These are phyloP conservation scores for Houttuynia cordata DNA, from an alignment of 164 flowering plant genomes.

Conservation along the genomic window DNA sequence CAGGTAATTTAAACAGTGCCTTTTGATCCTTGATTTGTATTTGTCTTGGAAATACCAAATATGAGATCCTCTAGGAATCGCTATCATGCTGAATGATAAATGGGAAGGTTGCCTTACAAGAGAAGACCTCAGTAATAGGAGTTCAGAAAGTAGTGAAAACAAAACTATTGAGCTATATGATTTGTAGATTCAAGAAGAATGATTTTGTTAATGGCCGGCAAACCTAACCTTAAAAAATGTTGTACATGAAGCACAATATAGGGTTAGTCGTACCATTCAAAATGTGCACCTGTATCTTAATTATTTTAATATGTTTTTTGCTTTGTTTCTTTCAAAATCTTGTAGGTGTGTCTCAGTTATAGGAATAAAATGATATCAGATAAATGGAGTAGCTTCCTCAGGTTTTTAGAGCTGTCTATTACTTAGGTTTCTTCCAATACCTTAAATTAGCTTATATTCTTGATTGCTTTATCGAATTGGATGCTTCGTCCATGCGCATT, in stretches of 20 bases:
- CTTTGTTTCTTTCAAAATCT: background rate
- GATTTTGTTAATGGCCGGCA: background rate
- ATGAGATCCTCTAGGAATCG: background rate
- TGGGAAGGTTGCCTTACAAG: too few species aligned
- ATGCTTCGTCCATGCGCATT: background rate
- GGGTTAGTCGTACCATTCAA: background rate
- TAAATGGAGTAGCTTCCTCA: too few species aligned
- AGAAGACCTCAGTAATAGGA: too few species aligned
- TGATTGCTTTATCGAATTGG: background rate
- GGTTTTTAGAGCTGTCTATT: background rate
- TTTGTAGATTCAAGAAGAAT: too few species aligned
- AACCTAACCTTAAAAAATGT: background rate
- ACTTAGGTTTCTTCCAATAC: background rate
- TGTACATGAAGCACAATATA: background rate
- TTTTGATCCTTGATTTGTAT: background rate
- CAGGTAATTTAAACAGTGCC: constrained; percentile 27
- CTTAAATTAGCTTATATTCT: background rate
- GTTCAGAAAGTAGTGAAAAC: background rate
- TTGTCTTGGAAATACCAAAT: too few species aligned
- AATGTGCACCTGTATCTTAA: background rate
- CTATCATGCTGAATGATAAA: too few species aligned
- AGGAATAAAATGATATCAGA: background rate
- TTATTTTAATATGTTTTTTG: too few species aligned
- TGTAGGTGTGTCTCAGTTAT: too few species aligned
- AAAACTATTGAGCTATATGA: background rate